These are phyloP conservation scores for Triadica sebifera DNA, from an alignment of 345 rosid genomes.

Conservation along the genomic window DNA sequence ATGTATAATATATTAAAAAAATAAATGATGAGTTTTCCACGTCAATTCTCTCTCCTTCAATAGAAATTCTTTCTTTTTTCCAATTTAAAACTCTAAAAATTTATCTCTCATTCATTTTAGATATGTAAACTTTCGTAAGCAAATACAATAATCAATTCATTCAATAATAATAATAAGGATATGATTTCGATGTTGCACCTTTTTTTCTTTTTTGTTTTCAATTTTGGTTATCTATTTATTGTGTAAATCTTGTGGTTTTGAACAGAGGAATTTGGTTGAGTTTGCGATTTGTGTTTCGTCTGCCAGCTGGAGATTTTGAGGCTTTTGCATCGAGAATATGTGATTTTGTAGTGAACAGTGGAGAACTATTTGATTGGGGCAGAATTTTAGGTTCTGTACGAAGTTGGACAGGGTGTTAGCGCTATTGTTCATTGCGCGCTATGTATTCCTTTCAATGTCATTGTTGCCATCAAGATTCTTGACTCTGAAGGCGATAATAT, in stretches of 20 bases:
- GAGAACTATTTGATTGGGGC: constrained; percentile 87
- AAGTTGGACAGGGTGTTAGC: constrained; percentile 90
- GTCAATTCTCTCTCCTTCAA: no score
- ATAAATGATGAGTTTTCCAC: no score
- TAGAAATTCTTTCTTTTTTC: no score
- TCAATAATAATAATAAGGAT: not conserved
- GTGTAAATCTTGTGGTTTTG: not conserved
- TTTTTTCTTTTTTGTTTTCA: not conserved
- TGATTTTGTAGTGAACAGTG: constrained; percentile 26
- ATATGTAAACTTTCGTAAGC: no score
- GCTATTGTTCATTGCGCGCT: constrained; percentile 83
- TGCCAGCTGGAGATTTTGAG: constrained; percentile 7
- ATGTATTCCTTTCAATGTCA: constrained; percentile 62
- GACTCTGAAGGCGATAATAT: constrained; percentile 89
- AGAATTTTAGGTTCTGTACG: constrained; percentile 61
- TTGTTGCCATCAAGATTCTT: constrained; percentile 91
- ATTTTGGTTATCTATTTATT: not conserved
- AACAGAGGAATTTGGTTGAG: not conserved
- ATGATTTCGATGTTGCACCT: not conserved
- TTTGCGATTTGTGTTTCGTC: not conserved
- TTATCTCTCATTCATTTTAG: no score
- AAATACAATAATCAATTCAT: no score
- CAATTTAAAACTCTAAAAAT: no score
- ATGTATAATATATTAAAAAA: no score
- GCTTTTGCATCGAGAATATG: not conserved